These are phyloP conservation scores for Naganishia kalamii DNA, from an alignment of 768 basidiomycete genomes.

Conservation along the genomic window DNA sequence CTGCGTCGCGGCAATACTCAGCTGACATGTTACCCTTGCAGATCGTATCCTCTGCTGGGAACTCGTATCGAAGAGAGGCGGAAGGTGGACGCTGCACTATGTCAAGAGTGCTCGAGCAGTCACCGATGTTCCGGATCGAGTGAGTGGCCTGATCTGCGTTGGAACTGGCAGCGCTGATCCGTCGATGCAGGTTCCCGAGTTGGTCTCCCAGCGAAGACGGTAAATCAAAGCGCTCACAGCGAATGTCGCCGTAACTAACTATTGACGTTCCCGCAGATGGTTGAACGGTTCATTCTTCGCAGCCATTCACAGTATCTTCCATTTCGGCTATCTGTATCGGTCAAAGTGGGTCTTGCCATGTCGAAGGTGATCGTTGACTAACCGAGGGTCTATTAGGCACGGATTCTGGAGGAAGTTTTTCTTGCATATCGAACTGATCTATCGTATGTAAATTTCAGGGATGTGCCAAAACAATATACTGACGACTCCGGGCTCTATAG, in stretches of 20 bases:
- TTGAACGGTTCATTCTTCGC: slow-evolving; percentile 98
- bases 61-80: slow-evolving; percentile 85
- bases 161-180: neutral
- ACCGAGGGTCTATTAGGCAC: slow-evolving; percentile 49
- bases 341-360: slow-evolving; percentile 53
- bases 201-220: slow-evolving; percentile 80
- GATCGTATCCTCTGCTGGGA: slow-evolving; percentile 89
- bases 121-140: slow-evolving; percentile 88
- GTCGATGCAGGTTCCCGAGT: slow-evolving; percentile 64
- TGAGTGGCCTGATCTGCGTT: slow-evolving; percentile 41
- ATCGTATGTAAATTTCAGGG: slow-evolving; percentile 49
- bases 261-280: slow-evolving; percentile 52
- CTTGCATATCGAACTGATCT: slow-evolving; percentile 90
- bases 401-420: slow-evolving; percentile 75
- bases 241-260: slow-evolving; percentile 45
- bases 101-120: slow-evolving; percentile 90
- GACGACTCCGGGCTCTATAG: slow-evolving; percentile 20
- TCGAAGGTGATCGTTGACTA: slow-evolving; percentile 6
- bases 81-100: slow-evolving; percentile 87
- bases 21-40: slow-evolving; percentile 35
- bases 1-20: neutral
- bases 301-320: slow-evolving; percentile 79
- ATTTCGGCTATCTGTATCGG: slow-evolving; percentile 93
- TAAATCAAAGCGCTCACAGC: neutral
- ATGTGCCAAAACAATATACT: neutral